phyloP scores from a whole-genome alignment of 306 rosid species.

The Mimosa bimucronata region DNA sequence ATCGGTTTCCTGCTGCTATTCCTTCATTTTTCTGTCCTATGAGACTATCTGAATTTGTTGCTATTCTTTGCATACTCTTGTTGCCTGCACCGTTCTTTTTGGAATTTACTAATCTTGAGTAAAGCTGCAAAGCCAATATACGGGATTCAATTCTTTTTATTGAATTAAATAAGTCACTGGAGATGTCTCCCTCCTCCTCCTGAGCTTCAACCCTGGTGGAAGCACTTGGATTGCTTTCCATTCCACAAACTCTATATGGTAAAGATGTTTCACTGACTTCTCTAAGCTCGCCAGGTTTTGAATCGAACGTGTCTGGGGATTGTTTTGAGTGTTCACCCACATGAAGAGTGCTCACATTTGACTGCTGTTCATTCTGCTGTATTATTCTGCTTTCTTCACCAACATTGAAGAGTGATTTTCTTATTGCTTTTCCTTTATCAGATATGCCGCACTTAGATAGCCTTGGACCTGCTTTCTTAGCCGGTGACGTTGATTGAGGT shows the following conservation, averaged over 20 bases:
- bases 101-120: conserved; percentile 33
- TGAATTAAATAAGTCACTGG: conserved; percentile 50
- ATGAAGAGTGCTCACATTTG: conserved; percentile 18
- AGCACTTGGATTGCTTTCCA: conserved; percentile 32
- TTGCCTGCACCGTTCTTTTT: conserved; percentile 25
- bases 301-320: conserved; percentile 17
- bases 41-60: conserved; percentile 18
- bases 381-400: conserved; percentile 38
- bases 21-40: conserved; percentile 16
- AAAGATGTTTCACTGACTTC: conserved; percentile 30
- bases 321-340: conserved; percentile 32
- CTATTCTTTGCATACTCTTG: conserved; percentile 16
- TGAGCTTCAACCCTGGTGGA: conserved; percentile 33
- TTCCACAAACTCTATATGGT: conserved; percentile 17
- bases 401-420: neutral
- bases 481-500: conserved; percentile 17
- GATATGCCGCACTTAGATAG: conserved; percentile 34
- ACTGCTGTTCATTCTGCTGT: conserved; percentile 32
- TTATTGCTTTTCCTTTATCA: conserved; percentile 25
- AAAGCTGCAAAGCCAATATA: conserved; percentile 59
- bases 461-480: conserved; percentile 25
- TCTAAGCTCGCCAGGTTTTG: conserved; percentile 15
- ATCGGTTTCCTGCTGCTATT: conserved; percentile 2
- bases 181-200: conserved; percentile 43
- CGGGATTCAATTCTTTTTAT: conserved; percentile 65